Percentiles rank a stretch among this genome's conserved stretches.
Evolutionary conservation across 1,284 basidiomycete genomes (phyloP).

Genomic region (Tetrapyrgos nigripes): DNA sequence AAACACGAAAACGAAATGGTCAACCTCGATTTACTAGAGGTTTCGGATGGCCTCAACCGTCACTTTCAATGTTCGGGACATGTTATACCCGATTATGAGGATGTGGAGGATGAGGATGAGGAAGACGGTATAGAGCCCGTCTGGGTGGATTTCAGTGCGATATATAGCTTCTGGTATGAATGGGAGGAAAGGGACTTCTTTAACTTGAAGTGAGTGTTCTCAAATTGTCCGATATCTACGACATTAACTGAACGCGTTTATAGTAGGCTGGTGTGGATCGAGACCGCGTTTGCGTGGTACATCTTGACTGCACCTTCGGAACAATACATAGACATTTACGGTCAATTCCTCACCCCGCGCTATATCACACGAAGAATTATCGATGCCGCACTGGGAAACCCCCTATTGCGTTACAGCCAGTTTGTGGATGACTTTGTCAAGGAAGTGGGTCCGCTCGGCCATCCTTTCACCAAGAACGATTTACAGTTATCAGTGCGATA

Average conservation of each 20-base stretch:
- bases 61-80: slow-evolving; percentile 43
- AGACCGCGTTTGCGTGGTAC: slow-evolving; percentile 68
- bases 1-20: slow-evolving; percentile 29
- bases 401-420: slow-evolving; percentile 28
- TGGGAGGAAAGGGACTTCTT: slow-evolving; percentile 30
- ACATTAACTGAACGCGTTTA: no score
- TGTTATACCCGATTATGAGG: slow-evolving; percentile 42
- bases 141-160: slow-evolving; percentile 39
- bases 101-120: slow-evolving; percentile 49
- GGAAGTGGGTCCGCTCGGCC: slow-evolving; percentile 42
- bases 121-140: slow-evolving; percentile 28
- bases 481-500: slow-evolving; percentile 48
- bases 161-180: slow-evolving; percentile 42
- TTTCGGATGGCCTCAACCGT: slow-evolving; percentile 16
- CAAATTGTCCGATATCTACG: no score
- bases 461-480: slow-evolving; percentile 44
- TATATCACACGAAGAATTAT: slow-evolving; percentile 56
- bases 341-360: slow-evolving; percentile 55
- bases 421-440: slow-evolving; percentile 41
- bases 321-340: slow-evolving; percentile 51
- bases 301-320: slow-evolving; percentile 54
- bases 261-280: slow-evolving; percentile 68
- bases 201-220: no score
- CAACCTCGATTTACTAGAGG: slow-evolving; percentile 34
- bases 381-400: slow-evolving; percentile 38